Percentiles rank a stretch among this genome's conserved stretches.
Conservation (phyloP, 1,284 basidiomycete species). For the Anthracocystis setariae region DNA sequence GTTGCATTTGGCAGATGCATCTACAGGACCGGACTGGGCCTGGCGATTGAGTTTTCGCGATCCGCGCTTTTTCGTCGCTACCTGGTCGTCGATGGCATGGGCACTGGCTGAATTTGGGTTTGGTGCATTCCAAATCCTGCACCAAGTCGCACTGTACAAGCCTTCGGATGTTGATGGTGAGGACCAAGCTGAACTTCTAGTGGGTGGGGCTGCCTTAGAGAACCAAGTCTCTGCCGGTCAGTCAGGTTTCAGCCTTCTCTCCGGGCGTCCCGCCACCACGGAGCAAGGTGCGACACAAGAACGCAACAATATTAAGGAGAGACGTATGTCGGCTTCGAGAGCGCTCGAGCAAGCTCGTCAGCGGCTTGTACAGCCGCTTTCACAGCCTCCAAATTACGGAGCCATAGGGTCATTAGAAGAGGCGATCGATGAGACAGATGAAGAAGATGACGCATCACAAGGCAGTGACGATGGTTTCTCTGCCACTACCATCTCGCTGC, state of each 20-base stretch:
- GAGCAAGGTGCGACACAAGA: slow-evolving; percentile 19
- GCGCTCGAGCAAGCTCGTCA: slow-evolving; percentile 43
- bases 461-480: slow-evolving; percentile 26
- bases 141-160: slow-evolving; percentile 43
- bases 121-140: slow-evolving; percentile 43
- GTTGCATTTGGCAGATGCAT: background rate
- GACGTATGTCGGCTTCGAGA: slow-evolving; percentile 34
- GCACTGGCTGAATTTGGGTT: slow-evolving; percentile 40
- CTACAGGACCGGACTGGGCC: slow-evolving; percentile 31
- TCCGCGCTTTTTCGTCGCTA: slow-evolving; percentile 45
- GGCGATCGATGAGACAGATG: slow-evolving; percentile 12
- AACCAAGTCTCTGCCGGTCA: slow-evolving; percentile 15
- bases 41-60: slow-evolving; percentile 42
- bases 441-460: slow-evolving; percentile 11
- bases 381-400: slow-evolving; percentile 23
- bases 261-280: slow-evolving; percentile 10
- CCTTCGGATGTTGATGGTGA: slow-evolving; percentile 16
- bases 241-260: slow-evolving; percentile 39
- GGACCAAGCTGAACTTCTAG: background rate
- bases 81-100: slow-evolving; percentile 45
- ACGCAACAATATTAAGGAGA: slow-evolving; percentile 29
- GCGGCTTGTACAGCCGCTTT: slow-evolving; percentile 26
- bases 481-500: slow-evolving; percentile 22
- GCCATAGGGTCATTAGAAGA: slow-evolving; percentile 21
- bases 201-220: background rate